Evolutionary conservation across 306 rosid genomes (phyloP).

Genomic region (Medicago arabica): DNA sequence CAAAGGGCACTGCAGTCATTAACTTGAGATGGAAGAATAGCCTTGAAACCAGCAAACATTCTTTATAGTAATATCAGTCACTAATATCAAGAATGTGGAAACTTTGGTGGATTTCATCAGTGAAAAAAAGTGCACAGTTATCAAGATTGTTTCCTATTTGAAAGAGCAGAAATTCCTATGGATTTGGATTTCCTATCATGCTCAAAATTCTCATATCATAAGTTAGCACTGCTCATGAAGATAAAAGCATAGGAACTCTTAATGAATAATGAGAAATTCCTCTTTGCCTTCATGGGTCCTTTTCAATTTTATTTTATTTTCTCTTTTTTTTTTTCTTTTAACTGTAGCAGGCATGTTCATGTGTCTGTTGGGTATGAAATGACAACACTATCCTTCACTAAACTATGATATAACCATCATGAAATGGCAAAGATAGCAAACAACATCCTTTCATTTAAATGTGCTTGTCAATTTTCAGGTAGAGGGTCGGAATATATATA

Average conservation of each 20-base stretch:
- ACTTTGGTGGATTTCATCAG: conserved; percentile 37
- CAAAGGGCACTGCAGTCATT: conserved; percentile 45
- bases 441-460: conserved; percentile 32
- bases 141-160: conserved; percentile 20
- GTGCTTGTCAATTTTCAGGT: conserved; percentile 27
- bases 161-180: conserved; percentile 26
- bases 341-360: conserved; percentile 63
- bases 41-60: conserved; percentile 57
- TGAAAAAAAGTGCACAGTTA: conserved; percentile 36
- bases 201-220: conserved; percentile 48
- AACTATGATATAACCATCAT: neutral
- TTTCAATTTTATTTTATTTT: conserved; percentile 32
- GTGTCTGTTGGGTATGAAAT: conserved; percentile 68
- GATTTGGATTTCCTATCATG: conserved; percentile 32
- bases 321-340: conserved; percentile 42
- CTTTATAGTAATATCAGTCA: conserved; percentile 47
- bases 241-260: conserved; percentile 26
- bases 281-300: conserved; percentile 59
- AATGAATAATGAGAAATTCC: conserved; percentile 41
- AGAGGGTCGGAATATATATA: conserved; percentile 6
- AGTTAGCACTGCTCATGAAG: conserved; percentile 40
- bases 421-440: conserved; percentile 19
- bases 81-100: conserved; percentile 41
- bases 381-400: conserved; percentile 51
- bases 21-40: conserved; percentile 48